Conservation (phyloP, 2,329 filamentous ascomycete genomes). For the Fusarium sp. region DNA sequence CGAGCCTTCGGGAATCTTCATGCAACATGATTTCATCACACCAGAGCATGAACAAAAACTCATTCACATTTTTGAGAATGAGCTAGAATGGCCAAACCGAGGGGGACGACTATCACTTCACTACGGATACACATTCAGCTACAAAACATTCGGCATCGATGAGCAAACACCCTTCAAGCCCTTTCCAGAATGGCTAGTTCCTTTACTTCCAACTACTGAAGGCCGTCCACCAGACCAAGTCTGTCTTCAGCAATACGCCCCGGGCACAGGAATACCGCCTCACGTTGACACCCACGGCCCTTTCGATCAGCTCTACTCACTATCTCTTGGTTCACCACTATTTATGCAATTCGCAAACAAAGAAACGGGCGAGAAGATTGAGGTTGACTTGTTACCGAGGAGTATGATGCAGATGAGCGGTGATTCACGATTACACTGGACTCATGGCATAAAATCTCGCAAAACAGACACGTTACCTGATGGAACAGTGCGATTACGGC, state of each 20-base stretch:
- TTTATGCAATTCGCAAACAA: slow-evolving; percentile 54
- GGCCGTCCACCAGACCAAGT: slow-evolving; percentile 62
- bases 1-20: slow-evolving; percentile 50
- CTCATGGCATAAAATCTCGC: slow-evolving; percentile 62
- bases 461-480: slow-evolving; percentile 59
- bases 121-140: slow-evolving; percentile 66
- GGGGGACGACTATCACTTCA: slow-evolving; percentile 59
- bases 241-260: slow-evolving; percentile 67
- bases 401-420: slow-evolving; percentile 62
- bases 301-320: slow-evolving; percentile 55
- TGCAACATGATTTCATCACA: slow-evolving; percentile 58
- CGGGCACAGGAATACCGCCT: slow-evolving; percentile 66
- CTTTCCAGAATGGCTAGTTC: slow-evolving; percentile 60
- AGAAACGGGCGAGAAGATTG: slow-evolving; percentile 41
- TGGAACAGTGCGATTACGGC: slow-evolving; percentile 53
- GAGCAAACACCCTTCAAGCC: slow-evolving; percentile 56
- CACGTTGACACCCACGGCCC: slow-evolving; percentile 66
- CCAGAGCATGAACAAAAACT: slow-evolving; percentile 54
- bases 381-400: slow-evolving; percentile 57
- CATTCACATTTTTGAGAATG: slow-evolving; percentile 51
- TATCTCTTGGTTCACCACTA: slow-evolving; percentile 53
- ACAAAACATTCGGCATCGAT: slow-evolving; percentile 65
- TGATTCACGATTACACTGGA: slow-evolving; percentile 62
- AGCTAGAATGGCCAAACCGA: slow-evolving; percentile 56
- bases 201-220: slow-evolving; percentile 56